Percentiles rank a stretch among this genome's conserved stretches.
Evolutionary conservation across 495 filamentous ascomycete genomes (phyloP).

Genomic region (Monascus purpureus): DNA sequence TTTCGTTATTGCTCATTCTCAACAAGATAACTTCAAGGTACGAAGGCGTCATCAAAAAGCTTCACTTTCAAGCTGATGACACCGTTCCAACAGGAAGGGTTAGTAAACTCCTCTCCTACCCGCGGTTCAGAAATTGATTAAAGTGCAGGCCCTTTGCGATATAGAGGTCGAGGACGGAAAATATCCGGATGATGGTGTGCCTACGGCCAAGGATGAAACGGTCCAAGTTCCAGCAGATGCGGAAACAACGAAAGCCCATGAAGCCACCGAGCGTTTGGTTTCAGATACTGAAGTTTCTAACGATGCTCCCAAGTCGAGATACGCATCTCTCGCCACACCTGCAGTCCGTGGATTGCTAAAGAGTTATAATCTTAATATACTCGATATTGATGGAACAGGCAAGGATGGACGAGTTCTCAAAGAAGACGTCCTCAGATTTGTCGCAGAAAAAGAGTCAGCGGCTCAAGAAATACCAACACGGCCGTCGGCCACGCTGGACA

Average conservation of each 20-base stretch:
- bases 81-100: conserved; percentile 85
- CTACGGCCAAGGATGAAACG: conserved; percentile 16
- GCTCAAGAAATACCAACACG: conserved; percentile 1
- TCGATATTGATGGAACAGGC: conserved; percentile 67
- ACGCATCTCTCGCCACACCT: conserved; percentile 70
- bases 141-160: conserved; percentile 32
- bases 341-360: conserved; percentile 83
- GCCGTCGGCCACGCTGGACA: conserved; percentile 10
- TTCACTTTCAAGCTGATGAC: conserved; percentile 90
- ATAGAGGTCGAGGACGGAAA: conserved; percentile 46
- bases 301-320: conserved; percentile 26
- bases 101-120: conserved; percentile 3
- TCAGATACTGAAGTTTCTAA: not conserved
- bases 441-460: conserved; percentile 18
- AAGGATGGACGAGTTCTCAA: conserved; percentile 87
- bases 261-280: conserved; percentile 5
- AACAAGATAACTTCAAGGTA: conserved; percentile 80
- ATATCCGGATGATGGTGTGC: conserved; percentile 38
- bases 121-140: too few relatives aligned
- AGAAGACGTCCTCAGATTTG: conserved; percentile 78
- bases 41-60: conserved; percentile 87
- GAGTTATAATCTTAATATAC: conserved; percentile 59
- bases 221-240: conserved; percentile 7
- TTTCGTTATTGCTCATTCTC: conserved; percentile 2
- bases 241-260: conserved; percentile 10